Conservation (phyloP, 2,329 filamentous ascomycete genomes). For the Zymoseptoria ardabiliae region DNA sequence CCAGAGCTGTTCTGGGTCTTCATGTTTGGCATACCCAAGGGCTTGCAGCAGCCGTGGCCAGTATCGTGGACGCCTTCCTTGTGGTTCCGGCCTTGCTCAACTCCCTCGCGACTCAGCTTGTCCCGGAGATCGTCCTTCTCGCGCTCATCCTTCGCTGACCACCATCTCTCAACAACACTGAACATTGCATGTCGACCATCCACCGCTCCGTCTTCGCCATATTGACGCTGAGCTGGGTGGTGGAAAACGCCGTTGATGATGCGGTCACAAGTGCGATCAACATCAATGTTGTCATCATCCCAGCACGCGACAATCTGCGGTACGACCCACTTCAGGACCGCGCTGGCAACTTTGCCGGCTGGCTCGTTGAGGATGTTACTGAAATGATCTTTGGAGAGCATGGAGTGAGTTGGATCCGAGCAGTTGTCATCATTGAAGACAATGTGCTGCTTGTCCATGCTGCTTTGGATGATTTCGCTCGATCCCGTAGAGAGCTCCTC, state of each 20-base stretch:
- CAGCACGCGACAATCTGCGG: slow-evolving; percentile 83
- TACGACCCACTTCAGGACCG: slow-evolving; percentile 72
- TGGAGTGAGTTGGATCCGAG: slow-evolving; percentile 84
- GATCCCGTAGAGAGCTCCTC: slow-evolving; percentile 79
- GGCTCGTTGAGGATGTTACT: slow-evolving; percentile 82
- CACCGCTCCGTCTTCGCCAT: slow-evolving; percentile 60
- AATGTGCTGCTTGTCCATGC: slow-evolving; percentile 72
- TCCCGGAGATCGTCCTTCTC: slow-evolving; percentile 61
- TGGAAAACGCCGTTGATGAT: slow-evolving; percentile 80
- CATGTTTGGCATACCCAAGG: slow-evolving; percentile 67
- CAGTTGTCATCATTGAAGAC: slow-evolving; percentile 74
- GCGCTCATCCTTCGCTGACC: slow-evolving; percentile 57
- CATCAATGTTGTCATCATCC: slow-evolving; percentile 67
- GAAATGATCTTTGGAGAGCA: slow-evolving; percentile 95
- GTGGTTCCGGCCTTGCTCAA: slow-evolving; percentile 72
- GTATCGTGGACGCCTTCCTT: slow-evolving; percentile 76
- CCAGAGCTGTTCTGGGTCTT: slow-evolving; percentile 35
- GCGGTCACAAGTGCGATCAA: slow-evolving; percentile 62
- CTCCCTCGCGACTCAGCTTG: slow-evolving; percentile 71
- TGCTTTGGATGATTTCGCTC: slow-evolving; percentile 78
- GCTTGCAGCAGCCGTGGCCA: slow-evolving; percentile 79
- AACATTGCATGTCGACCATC: slow-evolving; percentile 76
- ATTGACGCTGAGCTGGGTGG: slow-evolving; percentile 70
- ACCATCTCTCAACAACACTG: slow-evolving; percentile 74
- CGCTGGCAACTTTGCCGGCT: slow-evolving; percentile 72